Evolutionary conservation across 257 asterid genomes (phyloP), one percentile per base, ranked within the genome.

Genomic region (Coffea eugenioides): DNA sequence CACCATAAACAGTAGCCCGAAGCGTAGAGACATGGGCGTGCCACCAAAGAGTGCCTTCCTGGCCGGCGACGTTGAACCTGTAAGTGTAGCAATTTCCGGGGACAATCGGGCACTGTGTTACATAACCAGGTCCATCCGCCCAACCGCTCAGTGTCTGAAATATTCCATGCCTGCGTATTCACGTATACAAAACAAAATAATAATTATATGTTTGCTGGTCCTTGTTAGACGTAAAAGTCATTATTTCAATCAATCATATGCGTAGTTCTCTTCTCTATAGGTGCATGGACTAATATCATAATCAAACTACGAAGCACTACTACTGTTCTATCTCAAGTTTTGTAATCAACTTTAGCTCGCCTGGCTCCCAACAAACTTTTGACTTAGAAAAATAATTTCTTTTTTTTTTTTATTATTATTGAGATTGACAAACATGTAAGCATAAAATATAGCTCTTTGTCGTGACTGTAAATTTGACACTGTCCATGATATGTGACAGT

Each of bases 31-130:
- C 84, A 67, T 93, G 97, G 14, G 95, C 95, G 43, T 93, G 97
- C 97, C 97, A 93, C 97, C 97, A 93, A 6, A 93, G 96, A 3
- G 97, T 93, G 13, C 97, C 97, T 41, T 89, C 97, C 71, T 92
- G 97, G 0, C 85, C 16, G 3, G 92, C 88, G 43, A 91, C 14
- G 36, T 65, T 91, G 77, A 91, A 93, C 72, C 81, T 83, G 80
- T 93, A 91, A 4, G 93, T 90, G 80, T 91, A 93, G 18, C 88
- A 87, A 3, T 81, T 79, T 2, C 97, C 93, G 3, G 97, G 93
- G 21, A 70, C 86, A 70, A 93, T 89, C 3, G 97, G 95, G 71
- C 97, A 93, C 41, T 93, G 97, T 25, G 97, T 91, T 11, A 81
- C 76, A 31, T 51, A 91, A 18, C 75, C 93, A 0, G 97, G 97